These are phyloP conservation scores for Cordyceps tenuipes DNA, from an alignment of 2,329 filamentous ascomycete species.

Conservation along the genomic window DNA sequence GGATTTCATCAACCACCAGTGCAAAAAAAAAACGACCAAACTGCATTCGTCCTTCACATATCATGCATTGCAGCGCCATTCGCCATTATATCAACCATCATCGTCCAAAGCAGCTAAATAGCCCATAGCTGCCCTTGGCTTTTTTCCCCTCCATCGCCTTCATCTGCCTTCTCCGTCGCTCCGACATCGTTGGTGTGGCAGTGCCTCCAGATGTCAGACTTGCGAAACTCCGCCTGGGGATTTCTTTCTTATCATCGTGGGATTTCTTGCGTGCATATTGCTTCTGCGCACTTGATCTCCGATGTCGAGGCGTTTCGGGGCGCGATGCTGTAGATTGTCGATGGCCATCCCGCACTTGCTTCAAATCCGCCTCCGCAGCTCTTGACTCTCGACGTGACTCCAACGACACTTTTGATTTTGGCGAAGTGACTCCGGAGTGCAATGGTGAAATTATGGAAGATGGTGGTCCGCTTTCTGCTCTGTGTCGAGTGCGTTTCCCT, in stretches of 20 bases:
- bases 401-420: background rate
- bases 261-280: background rate
- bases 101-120: slow-evolving; percentile 4
- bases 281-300: background rate
- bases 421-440: background rate
- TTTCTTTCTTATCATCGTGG: background rate
- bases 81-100: background rate
- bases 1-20: background rate
- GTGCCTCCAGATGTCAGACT: background rate
- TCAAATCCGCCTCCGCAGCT: background rate
- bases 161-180: background rate
- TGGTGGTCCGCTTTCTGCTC: background rate
- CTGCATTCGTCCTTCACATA: background rate
- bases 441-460: background rate
- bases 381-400: background rate
- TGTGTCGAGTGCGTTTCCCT: background rate
- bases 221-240: background rate
- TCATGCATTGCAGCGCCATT: background rate
- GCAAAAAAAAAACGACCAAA: background rate
- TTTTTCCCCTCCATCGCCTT: background rate
- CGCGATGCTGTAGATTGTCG: background rate
- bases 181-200: background rate
- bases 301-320: background rate
- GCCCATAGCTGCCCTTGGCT: background rate
- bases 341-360: background rate